These are phyloP conservation scores for Kwoniella mangroviensis DNA, from an alignment of 768 basidiomycete genomes.

Conservation along the genomic window DNA sequence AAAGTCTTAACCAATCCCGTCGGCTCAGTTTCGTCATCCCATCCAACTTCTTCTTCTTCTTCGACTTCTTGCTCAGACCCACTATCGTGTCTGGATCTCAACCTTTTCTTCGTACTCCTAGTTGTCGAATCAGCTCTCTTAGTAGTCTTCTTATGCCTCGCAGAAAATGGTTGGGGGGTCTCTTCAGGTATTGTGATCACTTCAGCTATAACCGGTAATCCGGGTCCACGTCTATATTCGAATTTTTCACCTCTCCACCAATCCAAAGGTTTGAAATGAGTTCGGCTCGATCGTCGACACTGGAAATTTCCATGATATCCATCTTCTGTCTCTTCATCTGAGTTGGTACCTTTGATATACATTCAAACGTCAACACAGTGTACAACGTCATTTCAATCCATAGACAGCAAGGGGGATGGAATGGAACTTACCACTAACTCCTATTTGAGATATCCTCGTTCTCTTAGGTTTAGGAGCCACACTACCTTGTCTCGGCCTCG, in stretches of 20 bases:
- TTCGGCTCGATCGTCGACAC: constrained; percentile 72
- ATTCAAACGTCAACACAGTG: no score
- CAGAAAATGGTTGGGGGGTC: constrained; percentile 62
- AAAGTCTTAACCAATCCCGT: constrained; percentile 73
- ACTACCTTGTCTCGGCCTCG: constrained; percentile 16
- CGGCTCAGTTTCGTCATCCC: constrained; percentile 78
- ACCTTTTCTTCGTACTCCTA: constrained; percentile 7
- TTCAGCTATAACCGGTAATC: constrained; percentile 67
- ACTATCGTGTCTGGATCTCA: constrained; percentile 22
- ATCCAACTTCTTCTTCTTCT: constrained; percentile 68
- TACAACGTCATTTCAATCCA: no score
- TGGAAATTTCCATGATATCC: constrained; percentile 58
- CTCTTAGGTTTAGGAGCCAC: constrained; percentile 18
- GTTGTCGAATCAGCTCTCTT: constrained; percentile 8
- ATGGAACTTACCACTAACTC: constrained; percentile 5
- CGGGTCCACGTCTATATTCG: constrained; percentile 71
- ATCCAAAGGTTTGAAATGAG: constrained; percentile 74
- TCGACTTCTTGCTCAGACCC: constrained; percentile 6
- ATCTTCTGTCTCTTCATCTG: constrained; percentile 31
- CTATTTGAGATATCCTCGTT: constrained; percentile 32
- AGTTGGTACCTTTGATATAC: no score
- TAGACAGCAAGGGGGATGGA: no score
- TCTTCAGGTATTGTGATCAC: constrained; percentile 67
- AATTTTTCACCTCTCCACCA: constrained; percentile 93
- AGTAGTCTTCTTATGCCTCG: constrained; percentile 23